Evolutionary conservation across 1,139 yeast species (phyloP).

Genomic region (Scheffersomyces insectosa): DNA sequence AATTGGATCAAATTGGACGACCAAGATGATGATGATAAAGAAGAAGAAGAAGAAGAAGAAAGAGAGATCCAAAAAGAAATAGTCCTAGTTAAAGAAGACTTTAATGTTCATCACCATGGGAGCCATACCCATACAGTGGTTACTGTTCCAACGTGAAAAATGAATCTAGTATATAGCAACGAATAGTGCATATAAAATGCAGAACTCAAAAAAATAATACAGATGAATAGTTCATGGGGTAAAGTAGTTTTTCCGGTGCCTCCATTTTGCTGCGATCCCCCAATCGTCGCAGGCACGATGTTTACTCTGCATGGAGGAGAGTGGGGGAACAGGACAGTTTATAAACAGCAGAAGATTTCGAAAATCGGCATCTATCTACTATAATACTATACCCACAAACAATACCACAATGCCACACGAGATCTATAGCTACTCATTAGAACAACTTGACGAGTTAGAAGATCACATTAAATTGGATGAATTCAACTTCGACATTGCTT

Average conservation of each 20-base stretch:
- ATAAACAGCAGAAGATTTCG: too few species aligned
- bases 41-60: slow-evolving; percentile 3
- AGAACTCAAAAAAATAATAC: too few species aligned
- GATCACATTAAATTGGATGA: slow-evolving; percentile 17
- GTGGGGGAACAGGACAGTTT: too few species aligned
- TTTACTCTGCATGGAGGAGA: too few species aligned
- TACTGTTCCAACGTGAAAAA: neutral
- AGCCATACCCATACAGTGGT: slow-evolving; percentile 1
- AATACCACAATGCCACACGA: neutral
- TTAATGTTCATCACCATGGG: neutral
- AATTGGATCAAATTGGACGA: slow-evolving; percentile 16
- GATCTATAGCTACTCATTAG: slow-evolving; percentile 1
- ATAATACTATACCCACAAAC: too few species aligned
- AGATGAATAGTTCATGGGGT: too few species aligned
- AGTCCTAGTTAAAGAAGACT: neutral
- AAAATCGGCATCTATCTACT: too few species aligned
- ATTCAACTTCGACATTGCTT: slow-evolving; percentile 34
- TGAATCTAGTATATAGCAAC: too few species aligned
- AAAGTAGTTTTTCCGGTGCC: too few species aligned
- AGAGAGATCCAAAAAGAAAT: neutral
- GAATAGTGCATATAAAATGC: too few species aligned
- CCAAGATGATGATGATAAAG: slow-evolving; percentile 4
- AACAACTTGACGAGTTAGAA: slow-evolving; percentile 8
- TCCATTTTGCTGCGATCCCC: too few species aligned
- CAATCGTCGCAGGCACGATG: too few species aligned